Conservation (phyloP, 352 stramenopile species). For the Phytophthora podocarpi region DNA sequence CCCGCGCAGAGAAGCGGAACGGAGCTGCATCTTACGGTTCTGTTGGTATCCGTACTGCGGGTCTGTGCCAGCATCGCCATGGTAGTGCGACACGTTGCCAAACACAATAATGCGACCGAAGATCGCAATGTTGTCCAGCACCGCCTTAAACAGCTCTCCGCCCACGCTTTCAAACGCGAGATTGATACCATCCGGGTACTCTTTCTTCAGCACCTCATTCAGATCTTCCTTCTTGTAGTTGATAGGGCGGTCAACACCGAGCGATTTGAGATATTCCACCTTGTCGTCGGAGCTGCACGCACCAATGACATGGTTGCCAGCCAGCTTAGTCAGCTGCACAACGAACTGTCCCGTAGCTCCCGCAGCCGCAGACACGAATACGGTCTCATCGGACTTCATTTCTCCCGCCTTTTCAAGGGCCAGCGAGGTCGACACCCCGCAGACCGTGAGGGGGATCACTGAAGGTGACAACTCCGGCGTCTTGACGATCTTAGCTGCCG, state of each 20-base stretch:
- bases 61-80: constrained; percentile 32
- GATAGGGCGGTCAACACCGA: constrained; percentile 61
- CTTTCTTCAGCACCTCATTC: constrained; percentile 37
- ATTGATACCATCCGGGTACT: constrained; percentile 48
- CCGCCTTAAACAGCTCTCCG: constrained; percentile 39
- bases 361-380: constrained; percentile 44
- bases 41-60: constrained; percentile 36
- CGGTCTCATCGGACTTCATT: constrained; percentile 45
- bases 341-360: constrained; percentile 82
- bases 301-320: constrained; percentile 62
- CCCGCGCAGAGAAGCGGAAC: constrained; percentile 45
- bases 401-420: constrained; percentile 60
- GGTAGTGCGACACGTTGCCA: constrained; percentile 56
- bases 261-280: constrained; percentile 60
- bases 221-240: constrained; percentile 71
- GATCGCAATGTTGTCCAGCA: constrained; percentile 58
- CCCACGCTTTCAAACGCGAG: constrained; percentile 46
- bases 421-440: constrained; percentile 48
- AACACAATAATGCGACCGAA: constrained; percentile 68
- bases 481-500: constrained; percentile 33
- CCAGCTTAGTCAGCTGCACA: constrained; percentile 74
- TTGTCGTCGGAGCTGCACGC: constrained; percentile 78
- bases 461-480: constrained; percentile 25
- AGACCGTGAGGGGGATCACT: constrained; percentile 46
- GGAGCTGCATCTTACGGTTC: constrained; percentile 41